Evolutionary conservation across 345 rosid species (phyloP), one percentile per base, ranked within the genome.

Genomic region (Populus alba): DNA sequence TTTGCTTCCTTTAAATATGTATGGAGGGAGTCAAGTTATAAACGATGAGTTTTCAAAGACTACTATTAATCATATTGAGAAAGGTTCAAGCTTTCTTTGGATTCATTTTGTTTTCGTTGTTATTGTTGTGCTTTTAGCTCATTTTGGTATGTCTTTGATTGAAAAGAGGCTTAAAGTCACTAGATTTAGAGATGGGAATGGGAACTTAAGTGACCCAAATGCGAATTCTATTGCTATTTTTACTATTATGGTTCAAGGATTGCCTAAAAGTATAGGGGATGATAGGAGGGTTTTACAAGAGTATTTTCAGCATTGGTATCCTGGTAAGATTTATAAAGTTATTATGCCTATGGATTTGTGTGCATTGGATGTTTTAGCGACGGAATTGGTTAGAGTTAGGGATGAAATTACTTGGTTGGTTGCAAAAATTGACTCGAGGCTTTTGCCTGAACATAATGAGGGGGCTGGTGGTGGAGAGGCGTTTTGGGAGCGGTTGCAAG

Each of bases 271-370:
- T 83, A 74, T 94, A 66, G 95, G 94, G 49, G 81, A 86, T 78
- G 97, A 92, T 82, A 89, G 86, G 79, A 83, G 78, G 65, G 87
- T 90, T 75, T 81, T 96, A 83, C 82, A 81, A 53, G 97, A 94
- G 76, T 94, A 93, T 80, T 91, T 96, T 83, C 87, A 87, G 66
- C 80, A 86, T 18, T 90, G 81, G 86, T 96, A 91, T 77, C 99
- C 99, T 0, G 98, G 97, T 68, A 96, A 92, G 75, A 89, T 96
- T 81, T 94, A 89, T 74, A 89, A 80, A 86, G 88, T 94, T 70
- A 82, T 94, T 25, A 73, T 96, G 79, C 99, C 99, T 1, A 92
- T 94, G 99, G 98, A 96, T 89, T 86, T 96, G 73, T 92, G 97
- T 87, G 93, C 98, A 59, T 79, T 96, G 86, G 98, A 92, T 85